These are phyloP conservation scores for Russula griseocarnosa DNA, from an alignment of 768 basidiomycete species.

Conservation along the genomic window DNA sequence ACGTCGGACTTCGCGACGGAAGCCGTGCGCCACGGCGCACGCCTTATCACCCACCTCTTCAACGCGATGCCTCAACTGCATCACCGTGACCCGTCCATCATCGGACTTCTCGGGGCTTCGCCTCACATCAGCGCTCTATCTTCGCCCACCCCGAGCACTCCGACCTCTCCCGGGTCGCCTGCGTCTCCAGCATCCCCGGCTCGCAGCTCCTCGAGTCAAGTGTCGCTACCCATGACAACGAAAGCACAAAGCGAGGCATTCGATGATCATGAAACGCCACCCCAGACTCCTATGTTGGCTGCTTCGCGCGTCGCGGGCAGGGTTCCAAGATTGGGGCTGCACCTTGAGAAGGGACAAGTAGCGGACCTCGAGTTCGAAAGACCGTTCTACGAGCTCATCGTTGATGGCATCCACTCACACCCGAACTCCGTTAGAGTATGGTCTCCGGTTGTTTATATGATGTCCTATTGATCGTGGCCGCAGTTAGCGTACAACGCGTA, in stretches of 20 bases:
- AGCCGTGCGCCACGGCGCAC: slow-evolving; percentile 68
- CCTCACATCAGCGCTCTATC: slow-evolving; percentile 51
- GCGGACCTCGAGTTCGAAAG: slow-evolving; percentile 50
- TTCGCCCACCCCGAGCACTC: slow-evolving; percentile 35
- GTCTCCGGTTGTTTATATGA: slow-evolving; percentile 30
- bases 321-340: slow-evolving; percentile 31
- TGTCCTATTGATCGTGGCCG: slow-evolving; percentile 10
- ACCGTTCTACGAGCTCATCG: slow-evolving; percentile 86
- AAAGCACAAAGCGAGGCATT: slow-evolving; percentile 48
- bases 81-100: slow-evolving; percentile 88
- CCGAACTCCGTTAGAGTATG: slow-evolving; percentile 83
- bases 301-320: slow-evolving; percentile 20
- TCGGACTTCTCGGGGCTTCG: slow-evolving; percentile 79
- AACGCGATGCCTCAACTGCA: slow-evolving; percentile 91
- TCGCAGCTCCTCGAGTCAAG: not conserved
- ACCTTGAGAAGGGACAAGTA: slow-evolving; percentile 47
- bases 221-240: slow-evolving; percentile 26
- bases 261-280: slow-evolving; percentile 54
- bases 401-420: slow-evolving; percentile 88
- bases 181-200: slow-evolving; percentile 25
- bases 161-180: slow-evolving; percentile 27
- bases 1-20: slow-evolving; percentile 66
- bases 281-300: slow-evolving; percentile 43
- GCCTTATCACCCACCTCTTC: slow-evolving; percentile 89
- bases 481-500: slow-evolving; percentile 81